Percentiles rank a stretch among this genome's conserved stretches.
phyloP scores from a whole-genome alignment of 2,329 filamentous ascomycete species.

The Chaetomium strumarium region DNA sequence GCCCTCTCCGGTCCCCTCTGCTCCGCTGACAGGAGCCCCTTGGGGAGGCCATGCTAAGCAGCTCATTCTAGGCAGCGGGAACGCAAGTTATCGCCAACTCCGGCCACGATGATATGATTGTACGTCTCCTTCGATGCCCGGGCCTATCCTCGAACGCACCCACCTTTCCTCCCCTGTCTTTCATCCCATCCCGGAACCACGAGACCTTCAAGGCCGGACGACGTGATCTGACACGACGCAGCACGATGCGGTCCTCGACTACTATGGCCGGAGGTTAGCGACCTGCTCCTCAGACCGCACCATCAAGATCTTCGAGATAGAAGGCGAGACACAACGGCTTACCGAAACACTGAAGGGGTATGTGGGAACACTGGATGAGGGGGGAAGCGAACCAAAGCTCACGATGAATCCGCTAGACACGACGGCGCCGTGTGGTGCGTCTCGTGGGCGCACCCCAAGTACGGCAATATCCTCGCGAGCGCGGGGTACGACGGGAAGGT shows the following conservation, averaged over 20 bases:
- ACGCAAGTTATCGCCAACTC: slow-evolving; percentile 76
- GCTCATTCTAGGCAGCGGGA: slow-evolving; percentile 30
- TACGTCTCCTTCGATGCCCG: slow-evolving; percentile 47
- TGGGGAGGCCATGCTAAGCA: slow-evolving; percentile 1
- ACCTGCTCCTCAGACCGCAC: slow-evolving; percentile 98
- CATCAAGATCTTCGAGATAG: slow-evolving; percentile 98
- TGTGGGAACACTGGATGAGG: slow-evolving; percentile 23
- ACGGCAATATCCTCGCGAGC: slow-evolving; percentile 94
- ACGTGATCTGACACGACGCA: slow-evolving; percentile 30
- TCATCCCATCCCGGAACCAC: neutral
- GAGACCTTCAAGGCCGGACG: neutral
- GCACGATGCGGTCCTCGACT: slow-evolving; percentile 98
- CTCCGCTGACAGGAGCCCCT: neutral
- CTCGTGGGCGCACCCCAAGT: slow-evolving; percentile 97
- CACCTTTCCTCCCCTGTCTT: slow-evolving; percentile 1
- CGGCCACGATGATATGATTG: slow-evolving; percentile 99
- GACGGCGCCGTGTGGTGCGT: slow-evolving; percentile 98
- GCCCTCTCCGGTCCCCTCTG: neutral
- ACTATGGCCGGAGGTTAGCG: slow-evolving; percentile 92
- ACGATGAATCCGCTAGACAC: slow-evolving; percentile 53
- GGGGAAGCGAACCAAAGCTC: slow-evolving; percentile 4
- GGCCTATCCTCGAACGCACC: no score
- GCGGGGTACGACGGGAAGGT: slow-evolving; percentile 97
- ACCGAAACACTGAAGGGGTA: slow-evolving; percentile 94
- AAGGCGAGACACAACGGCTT: slow-evolving; percentile 83